A percentile compares a stretch with the other conserved stretches of the same genome.
These are phyloP conservation scores for Citrus reticulata DNA, from an alignment of 345 rosid genomes.

Conservation along the genomic window DNA sequence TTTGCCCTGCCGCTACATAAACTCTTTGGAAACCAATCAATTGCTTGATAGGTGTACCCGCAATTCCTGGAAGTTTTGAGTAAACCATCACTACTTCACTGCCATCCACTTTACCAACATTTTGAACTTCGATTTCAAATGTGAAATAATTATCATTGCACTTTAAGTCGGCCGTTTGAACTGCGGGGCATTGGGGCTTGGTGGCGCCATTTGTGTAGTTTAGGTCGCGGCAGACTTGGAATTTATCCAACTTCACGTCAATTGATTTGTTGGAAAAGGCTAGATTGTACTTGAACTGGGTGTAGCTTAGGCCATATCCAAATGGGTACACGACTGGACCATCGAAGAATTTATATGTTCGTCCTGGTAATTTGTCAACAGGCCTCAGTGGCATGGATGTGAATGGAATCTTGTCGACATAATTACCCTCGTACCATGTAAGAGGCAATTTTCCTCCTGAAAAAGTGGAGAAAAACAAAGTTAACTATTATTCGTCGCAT, in stretches of 20 bases:
- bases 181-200: slow-evolving; percentile 20
- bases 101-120: slow-evolving; percentile 25
- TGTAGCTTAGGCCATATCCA: slow-evolving; percentile 56
- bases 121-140: slow-evolving; percentile 18
- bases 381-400: slow-evolving; percentile 53
- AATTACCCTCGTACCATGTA: slow-evolving; percentile 43
- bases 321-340: slow-evolving; percentile 50
- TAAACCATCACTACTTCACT: slow-evolving; percentile 28
- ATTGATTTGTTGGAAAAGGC: background rate
- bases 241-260: background rate
- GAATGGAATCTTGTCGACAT: slow-evolving; percentile 35
- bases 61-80: slow-evolving; percentile 32
- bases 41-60: slow-evolving; percentile 17
- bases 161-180: background rate
- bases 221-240: slow-evolving; percentile 25
- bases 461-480: background rate
- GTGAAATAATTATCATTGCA: background rate
- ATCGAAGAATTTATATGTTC: slow-evolving; percentile 53
- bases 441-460: slow-evolving; percentile 56
- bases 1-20: background rate
- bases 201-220: background rate
- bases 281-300: slow-evolving; percentile 19
- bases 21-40: slow-evolving; percentile 36
- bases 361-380: slow-evolving; percentile 27
- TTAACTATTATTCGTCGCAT: no score